Base-by-base conservation (phyloP, 208 protist species). In the Willaertia magna region DNA sequence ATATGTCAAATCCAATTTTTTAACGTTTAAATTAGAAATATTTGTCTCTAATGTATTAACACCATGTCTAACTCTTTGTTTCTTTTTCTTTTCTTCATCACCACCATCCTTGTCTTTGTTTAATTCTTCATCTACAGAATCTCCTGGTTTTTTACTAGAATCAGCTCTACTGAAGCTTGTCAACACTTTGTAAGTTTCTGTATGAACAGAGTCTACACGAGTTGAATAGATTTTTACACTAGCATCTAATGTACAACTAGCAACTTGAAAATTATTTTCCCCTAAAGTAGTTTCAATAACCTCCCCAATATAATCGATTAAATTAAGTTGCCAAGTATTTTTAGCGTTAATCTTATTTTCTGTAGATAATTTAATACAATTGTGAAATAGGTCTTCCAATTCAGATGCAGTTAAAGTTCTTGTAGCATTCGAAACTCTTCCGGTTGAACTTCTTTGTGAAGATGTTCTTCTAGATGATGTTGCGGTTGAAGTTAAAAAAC, bases 311-410 rank as follows among this genome's bases (percentile, higher is more conserved):
- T 95, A 88, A 86, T 96, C 93, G 82, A 96, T 93, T n/a, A 96
- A 89, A 30, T 86, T 74, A 40, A 96, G 55, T 4, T 87, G 42
- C 93, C 93, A 96, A 11, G 92, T 86, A 86, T 96, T 96, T 67
- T 93, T 93, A 49, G 83, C 55, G 85, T 88, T 96, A 86, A 96
- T 93, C 90, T 95, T 95, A 79, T 92, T 92, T 34, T 93, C 91
- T 67, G 88, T 90, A 26, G 88, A 88, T 34, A 93, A 40, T 78
- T 91, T 90, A 26, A 94, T 90, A 85, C 87, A 90, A 74, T 90
- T 84, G 2, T 67, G 42, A 82, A 93, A 93, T 1, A 93, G 85
- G 30, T 90, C 87, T 20, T 83, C 85, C 18, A 92, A 85, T 85
- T 92, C 85, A 44, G 79, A 46, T 7, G 40, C 6, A 16, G 40